phyloP scores from a whole-genome alignment of 257 asterid genomes.

The Rehmannia glutinosa region DNA sequence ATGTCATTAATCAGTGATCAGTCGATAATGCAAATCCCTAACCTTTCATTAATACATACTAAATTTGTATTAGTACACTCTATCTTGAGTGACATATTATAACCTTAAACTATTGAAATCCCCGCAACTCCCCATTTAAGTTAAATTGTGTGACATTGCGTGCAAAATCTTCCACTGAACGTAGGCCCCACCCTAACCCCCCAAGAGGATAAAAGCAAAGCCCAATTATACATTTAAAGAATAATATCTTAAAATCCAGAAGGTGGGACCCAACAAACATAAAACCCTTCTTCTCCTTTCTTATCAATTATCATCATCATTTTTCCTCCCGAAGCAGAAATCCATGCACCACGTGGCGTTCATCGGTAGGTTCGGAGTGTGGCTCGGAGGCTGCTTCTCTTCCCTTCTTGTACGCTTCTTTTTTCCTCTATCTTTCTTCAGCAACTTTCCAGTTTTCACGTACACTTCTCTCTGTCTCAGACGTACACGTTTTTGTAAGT shows the following conservation, averaged over 20 bases:
- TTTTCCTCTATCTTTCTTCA: neutral
- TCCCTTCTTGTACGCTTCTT: conserved; percentile 30
- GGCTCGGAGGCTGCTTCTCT: conserved; percentile 30
- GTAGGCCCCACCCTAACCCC: conserved; percentile 19
- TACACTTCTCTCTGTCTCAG: neutral
- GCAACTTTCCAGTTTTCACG: conserved; percentile 5
- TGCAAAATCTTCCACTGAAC: conserved; percentile 22
- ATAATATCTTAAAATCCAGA: neutral
- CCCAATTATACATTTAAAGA: neutral
- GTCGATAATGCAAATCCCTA: neutral
- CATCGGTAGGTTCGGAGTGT: conserved; percentile 30
- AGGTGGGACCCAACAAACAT: conserved; percentile 22
- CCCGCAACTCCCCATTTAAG: neutral
- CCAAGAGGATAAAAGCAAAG: conserved; percentile 17
- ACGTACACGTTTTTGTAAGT: neutral
- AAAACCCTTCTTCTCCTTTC: neutral
- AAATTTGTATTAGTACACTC: no score
- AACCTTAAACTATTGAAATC: neutral
- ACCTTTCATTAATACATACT: neutral
- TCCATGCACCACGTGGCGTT: conserved; percentile 36
- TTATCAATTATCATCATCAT: conserved; percentile 18
- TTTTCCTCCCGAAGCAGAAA: conserved; percentile 22
- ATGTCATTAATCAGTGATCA: no score
- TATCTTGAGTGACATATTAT: no score
- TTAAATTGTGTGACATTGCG: conserved; percentile 5